Evolutionary conservation across 306 rosid species (phyloP).

Genomic region (Prunus kanzakura): DNA sequence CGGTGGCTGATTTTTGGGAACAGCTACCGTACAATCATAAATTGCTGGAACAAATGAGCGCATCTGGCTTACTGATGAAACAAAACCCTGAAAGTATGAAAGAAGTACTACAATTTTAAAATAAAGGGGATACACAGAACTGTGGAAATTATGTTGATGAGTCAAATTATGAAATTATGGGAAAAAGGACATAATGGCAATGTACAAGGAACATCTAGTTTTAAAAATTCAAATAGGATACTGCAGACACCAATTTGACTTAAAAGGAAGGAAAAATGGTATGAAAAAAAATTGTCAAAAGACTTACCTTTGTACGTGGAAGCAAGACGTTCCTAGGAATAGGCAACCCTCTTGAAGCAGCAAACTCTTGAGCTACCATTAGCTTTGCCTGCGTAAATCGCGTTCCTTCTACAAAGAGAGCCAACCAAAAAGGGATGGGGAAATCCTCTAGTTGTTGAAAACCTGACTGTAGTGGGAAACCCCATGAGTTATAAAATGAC

Average conservation of each 20-base stretch:
- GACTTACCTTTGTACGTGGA: slow-evolving; percentile 80
- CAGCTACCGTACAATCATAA: slow-evolving; percentile 77
- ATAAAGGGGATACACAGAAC: too few relatives aligned
- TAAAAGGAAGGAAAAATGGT: background rate
- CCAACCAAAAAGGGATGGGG: slow-evolving; percentile 81
- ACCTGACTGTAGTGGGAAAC: slow-evolving; percentile 56
- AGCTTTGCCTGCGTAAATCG: slow-evolving; percentile 76
- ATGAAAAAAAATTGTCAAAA: background rate
- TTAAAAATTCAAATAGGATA: too few relatives aligned
- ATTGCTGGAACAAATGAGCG: slow-evolving; percentile 66
- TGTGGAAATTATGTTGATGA: too few relatives aligned
- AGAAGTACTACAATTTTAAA: too few relatives aligned
- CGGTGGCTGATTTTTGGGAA: slow-evolving; percentile 49
- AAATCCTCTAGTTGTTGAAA: slow-evolving; percentile 51
- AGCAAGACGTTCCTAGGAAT: slow-evolving; percentile 75
- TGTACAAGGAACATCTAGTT: too few relatives aligned
- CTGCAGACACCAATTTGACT: too few relatives aligned
- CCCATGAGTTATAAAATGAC: slow-evolving; percentile 7
- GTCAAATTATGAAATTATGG: too few relatives aligned
- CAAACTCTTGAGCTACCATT: slow-evolving; percentile 69
- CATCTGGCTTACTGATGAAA: slow-evolving; percentile 52
- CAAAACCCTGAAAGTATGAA: slow-evolving; percentile 63
- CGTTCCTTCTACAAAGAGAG: slow-evolving; percentile 91
- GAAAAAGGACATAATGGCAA: too few relatives aligned
- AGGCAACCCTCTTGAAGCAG: slow-evolving; percentile 77